Evolutionary conservation across 495 filamentous ascomycete genomes (phyloP).

Genomic region (Lepidopterella palustris): DNA sequence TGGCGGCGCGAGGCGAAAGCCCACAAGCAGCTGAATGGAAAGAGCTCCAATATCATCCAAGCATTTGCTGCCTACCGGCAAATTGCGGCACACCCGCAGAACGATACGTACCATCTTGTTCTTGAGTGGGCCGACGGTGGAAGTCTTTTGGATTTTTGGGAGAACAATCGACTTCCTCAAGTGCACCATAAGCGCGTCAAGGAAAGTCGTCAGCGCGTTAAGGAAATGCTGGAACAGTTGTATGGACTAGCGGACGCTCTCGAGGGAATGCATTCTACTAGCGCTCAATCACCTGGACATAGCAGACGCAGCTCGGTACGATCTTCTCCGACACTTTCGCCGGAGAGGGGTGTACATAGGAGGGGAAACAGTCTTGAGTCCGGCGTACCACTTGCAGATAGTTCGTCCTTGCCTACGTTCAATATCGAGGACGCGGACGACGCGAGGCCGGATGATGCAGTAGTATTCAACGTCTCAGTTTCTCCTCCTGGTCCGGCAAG

Average conservation of each 20-base stretch:
- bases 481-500: background rate
- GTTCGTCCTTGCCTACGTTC: background rate
- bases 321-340: background rate
- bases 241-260: background rate
- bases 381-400: background rate
- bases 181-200: background rate
- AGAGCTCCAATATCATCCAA: background rate
- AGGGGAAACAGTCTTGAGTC: background rate
- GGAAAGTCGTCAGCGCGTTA: background rate
- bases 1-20: background rate
- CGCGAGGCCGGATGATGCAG: background rate
- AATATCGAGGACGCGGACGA: background rate
- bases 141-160: background rate
- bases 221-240: background rate
- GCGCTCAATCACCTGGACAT: background rate
- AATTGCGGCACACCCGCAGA: background rate
- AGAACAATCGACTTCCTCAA: background rate
- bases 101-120: background rate
- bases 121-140: background rate
- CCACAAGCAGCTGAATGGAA: background rate
- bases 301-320: background rate
- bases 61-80: background rate
- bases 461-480: background rate
- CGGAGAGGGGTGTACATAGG: background rate
- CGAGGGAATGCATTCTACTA: background rate